These are phyloP conservation scores for Bipolaris cookei DNA, from an alignment of 2,329 filamentous ascomycete genomes.

Conservation along the genomic window DNA sequence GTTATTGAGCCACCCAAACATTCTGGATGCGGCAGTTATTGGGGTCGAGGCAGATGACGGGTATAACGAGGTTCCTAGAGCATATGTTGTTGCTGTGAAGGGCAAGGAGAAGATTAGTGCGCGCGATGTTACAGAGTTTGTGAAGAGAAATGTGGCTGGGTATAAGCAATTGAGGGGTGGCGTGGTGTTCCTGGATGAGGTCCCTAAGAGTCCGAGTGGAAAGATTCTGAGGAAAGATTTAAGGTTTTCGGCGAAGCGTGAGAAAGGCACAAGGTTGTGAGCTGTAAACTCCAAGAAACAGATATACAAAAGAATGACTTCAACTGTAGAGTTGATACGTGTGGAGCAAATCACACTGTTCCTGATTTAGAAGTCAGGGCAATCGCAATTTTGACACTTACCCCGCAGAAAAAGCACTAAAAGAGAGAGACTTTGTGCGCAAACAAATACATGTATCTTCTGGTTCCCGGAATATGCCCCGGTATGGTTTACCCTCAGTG, in stretches of 20 bases:
- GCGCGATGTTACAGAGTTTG: constrained; percentile 41
- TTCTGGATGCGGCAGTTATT: constrained; percentile 57
- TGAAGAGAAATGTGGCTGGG: constrained; percentile 41
- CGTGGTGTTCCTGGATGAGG: constrained; percentile 45
- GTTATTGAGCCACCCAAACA: constrained; percentile 50
- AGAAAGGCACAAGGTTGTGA: constrained; percentile 20
- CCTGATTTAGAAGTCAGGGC: no score
- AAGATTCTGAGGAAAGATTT: constrained; percentile 50
- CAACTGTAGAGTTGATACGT: background rate
- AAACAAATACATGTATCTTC: no score
- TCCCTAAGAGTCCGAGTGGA: constrained; percentile 46
- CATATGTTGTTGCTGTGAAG: constrained; percentile 52
- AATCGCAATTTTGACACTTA: no score
- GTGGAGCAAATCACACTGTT: no score
- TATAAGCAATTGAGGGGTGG: constrained; percentile 49
- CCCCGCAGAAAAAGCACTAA: no score
- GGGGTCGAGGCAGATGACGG: constrained; percentile 48
- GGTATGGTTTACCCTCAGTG: background rate
- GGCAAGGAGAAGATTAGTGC: constrained; percentile 36
- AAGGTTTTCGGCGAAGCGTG: constrained; percentile 42
- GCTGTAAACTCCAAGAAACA: no score
- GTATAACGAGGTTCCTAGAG: constrained; percentile 51
- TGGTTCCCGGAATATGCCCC: background rate
- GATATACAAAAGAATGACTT: background rate
- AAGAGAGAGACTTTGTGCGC: no score